A percentile compares a stretch with the other conserved stretches of the same genome.
Conservation (phyloP, 2,329 filamentous ascomycete genomes). For the Colletotrichum lentis region DNA sequence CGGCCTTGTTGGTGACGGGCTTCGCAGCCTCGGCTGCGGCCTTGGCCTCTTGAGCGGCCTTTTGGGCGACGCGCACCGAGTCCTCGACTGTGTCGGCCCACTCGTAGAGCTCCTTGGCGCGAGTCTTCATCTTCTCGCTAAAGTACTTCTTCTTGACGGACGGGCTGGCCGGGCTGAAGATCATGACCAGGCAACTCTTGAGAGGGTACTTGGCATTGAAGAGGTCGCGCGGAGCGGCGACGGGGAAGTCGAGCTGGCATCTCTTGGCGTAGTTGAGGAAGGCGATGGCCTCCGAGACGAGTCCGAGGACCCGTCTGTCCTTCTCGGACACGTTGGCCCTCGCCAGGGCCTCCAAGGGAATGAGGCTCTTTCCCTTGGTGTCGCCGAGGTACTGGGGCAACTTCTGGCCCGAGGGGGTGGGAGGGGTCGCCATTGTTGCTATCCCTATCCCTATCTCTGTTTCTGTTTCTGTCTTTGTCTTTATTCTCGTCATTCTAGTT, state of each 20-base stretch:
- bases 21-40: background rate
- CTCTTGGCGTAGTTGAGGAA: constrained; percentile 3
- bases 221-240: background rate
- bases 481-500: no score
- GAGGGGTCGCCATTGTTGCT: background rate
- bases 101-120: background rate
- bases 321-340: background rate
- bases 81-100: background rate
- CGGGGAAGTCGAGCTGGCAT: background rate
- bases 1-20: background rate
- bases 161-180: background rate
- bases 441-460: background rate
- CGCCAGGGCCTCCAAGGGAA: background rate
- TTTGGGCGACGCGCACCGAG: background rate
- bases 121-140: background rate
- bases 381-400: background rate
- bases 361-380: background rate
- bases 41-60: background rate
- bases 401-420: background rate
- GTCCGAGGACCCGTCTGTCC: background rate
- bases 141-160: constrained; percentile 2
- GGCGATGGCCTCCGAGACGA: background rate
- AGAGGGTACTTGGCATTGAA: background rate
- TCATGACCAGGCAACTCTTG: background rate
- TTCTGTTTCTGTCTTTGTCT: background rate